Evolutionary conservation across 192 early-diverging fungal genomes (phyloP).

Genomic region (Linderina pennispora): DNA sequence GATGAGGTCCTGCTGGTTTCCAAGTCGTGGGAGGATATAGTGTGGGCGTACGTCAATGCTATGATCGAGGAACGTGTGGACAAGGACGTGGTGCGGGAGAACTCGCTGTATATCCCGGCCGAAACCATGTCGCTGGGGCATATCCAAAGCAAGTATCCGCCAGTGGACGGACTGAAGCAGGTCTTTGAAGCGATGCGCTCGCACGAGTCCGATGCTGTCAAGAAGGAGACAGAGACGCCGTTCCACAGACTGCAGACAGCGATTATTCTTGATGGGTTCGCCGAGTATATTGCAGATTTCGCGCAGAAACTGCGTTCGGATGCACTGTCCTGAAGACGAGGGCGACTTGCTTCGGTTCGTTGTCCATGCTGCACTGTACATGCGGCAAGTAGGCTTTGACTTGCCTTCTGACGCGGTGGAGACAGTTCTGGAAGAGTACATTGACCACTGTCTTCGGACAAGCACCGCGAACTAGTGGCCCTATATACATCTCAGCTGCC

Average conservation of each 20-base stretch:
- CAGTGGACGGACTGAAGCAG: slow-evolving; percentile 9
- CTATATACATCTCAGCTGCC: slow-evolving; percentile 50
- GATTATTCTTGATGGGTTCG: slow-evolving; percentile 11
- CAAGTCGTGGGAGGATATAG: slow-evolving; percentile 77
- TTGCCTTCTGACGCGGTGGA: slow-evolving; percentile 44
- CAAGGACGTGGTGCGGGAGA: slow-evolving; percentile 16
- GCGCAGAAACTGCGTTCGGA: slow-evolving; percentile 3
- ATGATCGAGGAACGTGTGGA: slow-evolving; percentile 61
- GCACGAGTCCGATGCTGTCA: slow-evolving; percentile 19
- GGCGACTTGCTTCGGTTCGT: slow-evolving; percentile 60
- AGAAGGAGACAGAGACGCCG: slow-evolving; percentile 13
- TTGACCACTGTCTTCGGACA: slow-evolving; percentile 35
- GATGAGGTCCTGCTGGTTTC: slow-evolving; percentile 70
- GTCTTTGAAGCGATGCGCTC: slow-evolving; percentile 15
- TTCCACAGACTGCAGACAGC: slow-evolving; percentile 31
- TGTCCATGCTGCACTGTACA: slow-evolving; percentile 58
- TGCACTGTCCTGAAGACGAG: slow-evolving; percentile 2
- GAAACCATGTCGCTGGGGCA: slow-evolving; percentile 20
- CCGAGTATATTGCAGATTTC: slow-evolving; percentile 15
- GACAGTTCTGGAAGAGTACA: slow-evolving; percentile 50
- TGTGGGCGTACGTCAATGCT: slow-evolving; percentile 77
- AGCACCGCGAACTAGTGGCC: slow-evolving; percentile 46
- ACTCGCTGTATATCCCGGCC: slow-evolving; percentile 21
- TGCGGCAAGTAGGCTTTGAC: slow-evolving; percentile 51
- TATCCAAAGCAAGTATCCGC: slow-evolving; percentile 25